These are phyloP conservation scores for Globisporangium cederbergense DNA, from an alignment of 352 stramenopile species.

Conservation along the genomic window DNA sequence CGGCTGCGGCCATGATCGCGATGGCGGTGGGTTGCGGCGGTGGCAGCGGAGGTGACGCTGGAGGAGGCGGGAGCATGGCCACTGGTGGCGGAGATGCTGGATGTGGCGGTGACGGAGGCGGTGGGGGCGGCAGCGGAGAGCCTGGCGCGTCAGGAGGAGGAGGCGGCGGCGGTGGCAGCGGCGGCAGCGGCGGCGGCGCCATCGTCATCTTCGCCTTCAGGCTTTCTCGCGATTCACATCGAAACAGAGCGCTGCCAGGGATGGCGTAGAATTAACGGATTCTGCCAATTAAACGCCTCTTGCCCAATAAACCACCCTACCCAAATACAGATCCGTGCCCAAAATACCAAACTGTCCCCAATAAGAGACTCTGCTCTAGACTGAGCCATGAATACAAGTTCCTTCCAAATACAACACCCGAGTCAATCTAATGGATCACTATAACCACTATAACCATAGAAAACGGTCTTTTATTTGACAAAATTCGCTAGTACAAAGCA, in stretches of 20 bases:
- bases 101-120: conserved; percentile 4
- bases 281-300: too few relatives aligned
- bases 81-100: background rate
- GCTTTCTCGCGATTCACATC: background rate
- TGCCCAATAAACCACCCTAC: too few relatives aligned
- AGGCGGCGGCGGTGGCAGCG: background rate
- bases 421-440: background rate
- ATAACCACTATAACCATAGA: background rate
- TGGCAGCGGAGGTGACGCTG: conserved; percentile 6
- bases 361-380: too few relatives aligned
- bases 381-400: background rate
- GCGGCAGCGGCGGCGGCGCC: background rate
- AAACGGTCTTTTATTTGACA: background rate
- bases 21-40: conserved; percentile 1
- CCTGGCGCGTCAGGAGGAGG: background rate
- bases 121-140: conserved; percentile 1
- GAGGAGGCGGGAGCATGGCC: background rate
- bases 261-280: too few relatives aligned
- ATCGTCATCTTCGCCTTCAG: conserved; percentile 2
- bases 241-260: too few relatives aligned
- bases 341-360: too few relatives aligned
- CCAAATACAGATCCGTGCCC: too few relatives aligned
- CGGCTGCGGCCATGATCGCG: background rate
- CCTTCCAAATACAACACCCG: background rate
- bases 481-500: background rate